Percentiles rank a stretch among this genome's conserved stretches.
phyloP scores from a whole-genome alignment of 805 yeast genomes.

The Zygoascus bituminiphila region DNA sequence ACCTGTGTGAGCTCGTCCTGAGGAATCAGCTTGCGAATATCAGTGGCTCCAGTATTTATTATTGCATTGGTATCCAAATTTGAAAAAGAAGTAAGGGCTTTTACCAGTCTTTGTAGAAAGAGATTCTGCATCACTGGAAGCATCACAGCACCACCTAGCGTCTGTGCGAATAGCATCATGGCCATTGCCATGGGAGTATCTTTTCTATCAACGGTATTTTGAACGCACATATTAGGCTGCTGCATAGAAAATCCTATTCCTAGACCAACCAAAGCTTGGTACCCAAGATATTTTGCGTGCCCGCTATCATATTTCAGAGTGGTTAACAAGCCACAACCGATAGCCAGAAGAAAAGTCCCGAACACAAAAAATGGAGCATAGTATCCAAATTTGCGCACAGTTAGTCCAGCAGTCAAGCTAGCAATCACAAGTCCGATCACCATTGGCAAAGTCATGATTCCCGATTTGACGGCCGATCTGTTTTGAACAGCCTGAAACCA shows the following conservation, averaged over 20 bases:
- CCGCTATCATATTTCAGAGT: conserved; percentile 34
- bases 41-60: not conserved
- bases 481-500: conserved; percentile 41
- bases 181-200: not conserved
- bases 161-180: not conserved
- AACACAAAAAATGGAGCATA: not conserved
- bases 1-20: not conserved
- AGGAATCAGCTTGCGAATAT: not conserved
- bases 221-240: not conserved
- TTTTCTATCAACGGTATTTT: not conserved
- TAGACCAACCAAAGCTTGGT: conserved; percentile 39
- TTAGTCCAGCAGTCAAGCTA: not conserved
- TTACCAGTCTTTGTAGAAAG: not conserved
- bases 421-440: conserved; percentile 13
- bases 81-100: not conserved
- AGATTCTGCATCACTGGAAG: not conserved
- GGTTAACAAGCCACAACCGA: conserved; percentile 40
- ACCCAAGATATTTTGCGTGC: conserved; percentile 34
- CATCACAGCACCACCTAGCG: not conserved
- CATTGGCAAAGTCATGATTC: conserved; percentile 36
- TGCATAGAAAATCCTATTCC: conserved; percentile 31
- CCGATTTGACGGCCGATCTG: conserved; percentile 31
- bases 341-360: conserved; percentile 13
- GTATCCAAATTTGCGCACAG: not conserved
- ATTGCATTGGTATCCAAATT: not conserved